Evolutionary conservation across 768 basidiomycete genomes (phyloP).

Genomic region (Suillus brevipes): DNA sequence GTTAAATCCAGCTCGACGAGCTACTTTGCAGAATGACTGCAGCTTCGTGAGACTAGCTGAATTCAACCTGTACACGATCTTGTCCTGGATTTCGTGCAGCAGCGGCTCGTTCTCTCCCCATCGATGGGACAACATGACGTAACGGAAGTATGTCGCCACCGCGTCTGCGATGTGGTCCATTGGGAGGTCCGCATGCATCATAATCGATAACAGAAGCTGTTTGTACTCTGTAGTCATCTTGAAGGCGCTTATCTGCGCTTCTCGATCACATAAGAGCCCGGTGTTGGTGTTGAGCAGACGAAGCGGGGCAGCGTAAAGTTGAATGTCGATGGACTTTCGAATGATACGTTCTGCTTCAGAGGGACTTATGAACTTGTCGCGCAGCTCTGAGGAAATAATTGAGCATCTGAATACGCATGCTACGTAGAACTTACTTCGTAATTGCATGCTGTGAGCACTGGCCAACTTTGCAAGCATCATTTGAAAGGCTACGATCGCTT

Average conservation of each 20-base stretch:
- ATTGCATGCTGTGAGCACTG: not conserved
- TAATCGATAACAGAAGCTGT: not conserved
- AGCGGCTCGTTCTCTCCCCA: not conserved
- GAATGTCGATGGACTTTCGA: not conserved
- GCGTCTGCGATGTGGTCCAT: not conserved
- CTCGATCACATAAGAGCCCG: not conserved
- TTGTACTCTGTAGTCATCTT: not conserved
- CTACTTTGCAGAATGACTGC: not conserved
- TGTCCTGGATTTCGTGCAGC: not conserved
- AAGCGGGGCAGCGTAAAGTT: not conserved
- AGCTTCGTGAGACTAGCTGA: not conserved
- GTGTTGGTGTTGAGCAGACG: not conserved
- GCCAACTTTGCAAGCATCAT: not conserved
- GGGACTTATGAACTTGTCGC: not conserved
- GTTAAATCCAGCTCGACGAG: not conserved
- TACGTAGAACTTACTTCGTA: not conserved
- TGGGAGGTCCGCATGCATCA: not conserved
- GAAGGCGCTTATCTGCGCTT: not conserved
- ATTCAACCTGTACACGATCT: not conserved
- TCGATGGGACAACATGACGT: not conserved
- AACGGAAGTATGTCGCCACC: not conserved
- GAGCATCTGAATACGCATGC: not conserved
- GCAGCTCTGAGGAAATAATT: not conserved
- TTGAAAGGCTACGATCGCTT: not conserved
- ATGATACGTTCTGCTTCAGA: not conserved